Evolutionary conservation across 805 yeast species (phyloP).

Genomic region (Suhomyces kilbournensis): DNA sequence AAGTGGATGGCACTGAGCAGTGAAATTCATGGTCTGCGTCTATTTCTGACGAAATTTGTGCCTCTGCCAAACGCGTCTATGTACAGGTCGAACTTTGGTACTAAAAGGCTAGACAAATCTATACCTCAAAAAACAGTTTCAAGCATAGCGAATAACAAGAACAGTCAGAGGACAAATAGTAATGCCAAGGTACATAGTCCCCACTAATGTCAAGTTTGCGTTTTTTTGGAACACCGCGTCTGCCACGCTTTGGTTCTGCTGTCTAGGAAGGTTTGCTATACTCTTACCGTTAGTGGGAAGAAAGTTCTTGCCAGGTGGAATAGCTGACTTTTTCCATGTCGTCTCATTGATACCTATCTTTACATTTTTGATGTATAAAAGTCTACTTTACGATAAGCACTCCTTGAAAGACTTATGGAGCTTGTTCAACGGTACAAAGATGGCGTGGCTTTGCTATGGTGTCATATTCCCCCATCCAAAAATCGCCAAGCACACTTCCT

Average conservation of each 20-base stretch:
- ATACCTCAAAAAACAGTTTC: not conserved
- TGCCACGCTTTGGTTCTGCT: slow-evolving; percentile 47
- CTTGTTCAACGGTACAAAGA: slow-evolving; percentile 25
- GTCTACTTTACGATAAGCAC: slow-evolving; percentile 12
- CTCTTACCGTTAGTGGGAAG: slow-evolving; percentile 65
- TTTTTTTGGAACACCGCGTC: slow-evolving; percentile 34
- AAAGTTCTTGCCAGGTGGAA: slow-evolving; percentile 65
- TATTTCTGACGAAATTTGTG: not conserved
- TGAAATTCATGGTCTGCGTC: not conserved
- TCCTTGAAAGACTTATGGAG: slow-evolving; percentile 23
- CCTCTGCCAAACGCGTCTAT: not conserved
- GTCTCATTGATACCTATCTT: slow-evolving; percentile 35
- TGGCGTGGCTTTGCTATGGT: slow-evolving; percentile 40
- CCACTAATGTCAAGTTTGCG: slow-evolving; percentile 29
- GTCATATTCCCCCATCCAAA: slow-evolving; percentile 42
- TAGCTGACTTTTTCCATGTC: slow-evolving; percentile 59
- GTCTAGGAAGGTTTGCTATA: slow-evolving; percentile 47
- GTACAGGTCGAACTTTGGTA: not conserved
- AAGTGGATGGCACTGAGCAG: not conserved
- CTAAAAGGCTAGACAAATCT: not conserved
- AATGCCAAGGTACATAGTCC: slow-evolving; percentile 11
- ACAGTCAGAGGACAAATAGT: not conserved
- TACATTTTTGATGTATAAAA: slow-evolving; percentile 16
- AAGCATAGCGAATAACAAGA: not conserved
- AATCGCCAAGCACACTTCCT: slow-evolving; percentile 40